These are phyloP conservation scores for Tetrapisispora phaffii DNA, from an alignment of 805 yeast genomes.

Conservation along the genomic window DNA sequence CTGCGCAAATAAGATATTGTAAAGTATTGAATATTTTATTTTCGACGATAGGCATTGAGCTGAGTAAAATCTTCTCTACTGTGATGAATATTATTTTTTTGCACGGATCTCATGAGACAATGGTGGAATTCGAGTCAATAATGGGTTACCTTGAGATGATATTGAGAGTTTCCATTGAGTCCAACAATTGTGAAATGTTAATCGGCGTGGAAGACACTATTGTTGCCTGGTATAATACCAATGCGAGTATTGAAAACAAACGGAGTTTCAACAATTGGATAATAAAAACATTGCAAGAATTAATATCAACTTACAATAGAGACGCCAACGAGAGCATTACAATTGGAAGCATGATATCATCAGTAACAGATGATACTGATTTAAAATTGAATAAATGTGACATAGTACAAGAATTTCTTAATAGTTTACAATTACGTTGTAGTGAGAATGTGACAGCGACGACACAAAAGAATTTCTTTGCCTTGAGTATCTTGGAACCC, in stretches of 20 bases:
- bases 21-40: conserved; percentile 7
- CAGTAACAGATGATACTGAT: neutral
- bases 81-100: conserved; percentile 4
- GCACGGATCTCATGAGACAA: neutral
- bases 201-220: conserved; percentile 8
- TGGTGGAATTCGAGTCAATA: conserved; percentile 1
- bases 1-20: neutral
- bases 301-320: neutral
- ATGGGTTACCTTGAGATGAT: conserved; percentile 5
- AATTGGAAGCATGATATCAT: neutral
- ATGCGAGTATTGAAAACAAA: neutral
- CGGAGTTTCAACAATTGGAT: neutral
- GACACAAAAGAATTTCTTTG: neutral
- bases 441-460: too few relatives aligned
- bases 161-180: conserved; percentile 9
- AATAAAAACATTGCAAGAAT: neutral
- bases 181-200: conserved; percentile 12
- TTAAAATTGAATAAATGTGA: conserved; percentile 11
- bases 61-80: conserved; percentile 8
- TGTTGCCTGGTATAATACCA: conserved; percentile 5
- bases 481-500: neutral
- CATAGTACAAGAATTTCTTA: conserved; percentile 5
- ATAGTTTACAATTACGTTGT: conserved; percentile 7
- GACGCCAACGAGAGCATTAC: neutral
- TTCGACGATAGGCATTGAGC: conserved; percentile 9